Conservation (phyloP, 306 rosid species). For the Prosopis cineraria region DNA sequence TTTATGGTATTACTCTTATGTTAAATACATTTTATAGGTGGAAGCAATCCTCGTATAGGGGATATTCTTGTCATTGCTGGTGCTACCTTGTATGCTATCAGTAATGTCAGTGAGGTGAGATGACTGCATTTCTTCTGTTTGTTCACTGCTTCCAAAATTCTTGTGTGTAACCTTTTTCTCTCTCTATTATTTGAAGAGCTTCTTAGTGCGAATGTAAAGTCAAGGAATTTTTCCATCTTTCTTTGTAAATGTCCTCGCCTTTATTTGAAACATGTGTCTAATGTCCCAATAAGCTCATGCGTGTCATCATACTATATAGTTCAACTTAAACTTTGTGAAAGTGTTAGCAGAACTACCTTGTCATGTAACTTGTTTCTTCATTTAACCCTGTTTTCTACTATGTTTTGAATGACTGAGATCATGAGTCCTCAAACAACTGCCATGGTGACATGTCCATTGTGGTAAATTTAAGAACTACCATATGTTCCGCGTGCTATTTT, state of each 20-base stretch:
- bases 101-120: slow-evolving; percentile 83
- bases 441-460: background rate
- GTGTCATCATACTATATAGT: background rate
- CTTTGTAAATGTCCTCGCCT: background rate
- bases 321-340: background rate
- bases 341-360: background rate
- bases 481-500: background rate
- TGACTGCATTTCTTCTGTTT: slow-evolving; percentile 1
- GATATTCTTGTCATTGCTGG: slow-evolving; percentile 76
- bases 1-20: slow-evolving; percentile 29
- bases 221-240: background rate
- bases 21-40: slow-evolving; percentile 54
- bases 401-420: background rate
- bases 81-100: slow-evolving; percentile 76
- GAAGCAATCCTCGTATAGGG: slow-evolving; percentile 69
- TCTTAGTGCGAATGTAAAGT: background rate
- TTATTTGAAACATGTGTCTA: background rate
- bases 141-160: background rate
- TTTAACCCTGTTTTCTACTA: background rate
- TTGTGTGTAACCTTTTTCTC: background rate
- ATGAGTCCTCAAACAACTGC: background rate
- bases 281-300: background rate
- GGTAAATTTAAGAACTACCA: background rate
- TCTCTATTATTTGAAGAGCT: background rate
- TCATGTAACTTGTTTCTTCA: background rate